phyloP scores from a whole-genome alignment of 805 yeast species.

The Yamadazyma takamatsuzukensis region DNA sequence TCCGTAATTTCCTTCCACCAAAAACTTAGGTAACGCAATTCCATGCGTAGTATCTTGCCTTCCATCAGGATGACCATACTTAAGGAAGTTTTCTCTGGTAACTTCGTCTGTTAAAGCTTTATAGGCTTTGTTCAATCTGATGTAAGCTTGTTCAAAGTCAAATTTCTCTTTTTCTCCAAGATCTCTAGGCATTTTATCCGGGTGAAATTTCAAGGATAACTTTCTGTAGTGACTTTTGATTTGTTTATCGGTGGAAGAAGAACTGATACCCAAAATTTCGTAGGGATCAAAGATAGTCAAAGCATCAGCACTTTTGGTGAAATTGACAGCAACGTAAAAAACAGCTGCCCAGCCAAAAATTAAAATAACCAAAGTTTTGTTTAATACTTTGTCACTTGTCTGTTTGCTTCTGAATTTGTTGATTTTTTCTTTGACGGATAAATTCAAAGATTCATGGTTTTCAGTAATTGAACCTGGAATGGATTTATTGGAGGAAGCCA shows the following conservation, averaged over 20 bases:
- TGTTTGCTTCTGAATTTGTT: constrained; percentile 19
- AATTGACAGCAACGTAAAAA: constrained; percentile 32
- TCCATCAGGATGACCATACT: constrained; percentile 98
- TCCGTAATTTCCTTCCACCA: constrained; percentile 79
- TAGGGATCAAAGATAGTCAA: constrained; percentile 80
- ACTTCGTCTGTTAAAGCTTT: constrained; percentile 90
- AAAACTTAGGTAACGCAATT: constrained; percentile 88
- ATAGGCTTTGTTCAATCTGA: constrained; percentile 85
- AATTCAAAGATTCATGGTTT: constrained; percentile 33
- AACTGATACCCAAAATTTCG: constrained; percentile 71
- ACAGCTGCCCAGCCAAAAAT: constrained; percentile 62
- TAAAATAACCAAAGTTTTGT: constrained; percentile 29
- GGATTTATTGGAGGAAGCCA: constrained; percentile 16
- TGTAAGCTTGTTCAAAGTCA: constrained; percentile 70
- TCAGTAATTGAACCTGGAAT: constrained; percentile 30
- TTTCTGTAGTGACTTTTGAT: constrained; percentile 82
- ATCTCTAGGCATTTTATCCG: constrained; percentile 79
- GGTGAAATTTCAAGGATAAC: constrained; percentile 84
- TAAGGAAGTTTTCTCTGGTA: constrained; percentile 73
- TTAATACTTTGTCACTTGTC: constrained; percentile 31
- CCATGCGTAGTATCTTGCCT: constrained; percentile 89
- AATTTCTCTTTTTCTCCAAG: constrained; percentile 52
- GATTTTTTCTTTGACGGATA: constrained; percentile 22
- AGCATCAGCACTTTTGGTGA: constrained; percentile 44
- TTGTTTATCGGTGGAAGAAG: constrained; percentile 66